A percentile compares a stretch with the other conserved stretches of the same genome.
Conservation (phyloP, 148 eudicot species). For the Vaccinium corymbosum region DNA sequence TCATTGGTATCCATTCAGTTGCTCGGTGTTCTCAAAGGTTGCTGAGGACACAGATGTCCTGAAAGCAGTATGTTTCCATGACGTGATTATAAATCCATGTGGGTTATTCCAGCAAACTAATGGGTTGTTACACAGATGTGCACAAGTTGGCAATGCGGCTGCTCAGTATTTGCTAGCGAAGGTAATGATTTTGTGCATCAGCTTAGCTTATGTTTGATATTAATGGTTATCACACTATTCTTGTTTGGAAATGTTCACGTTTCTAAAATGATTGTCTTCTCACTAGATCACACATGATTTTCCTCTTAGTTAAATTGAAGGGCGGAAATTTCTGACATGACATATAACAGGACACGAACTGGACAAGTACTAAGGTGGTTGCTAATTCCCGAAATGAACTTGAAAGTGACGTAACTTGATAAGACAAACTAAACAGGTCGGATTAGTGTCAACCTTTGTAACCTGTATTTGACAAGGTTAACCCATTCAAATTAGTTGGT, state of each 20-base stretch:
- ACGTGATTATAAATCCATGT: background rate
- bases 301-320: background rate
- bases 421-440: background rate
- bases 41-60: background rate
- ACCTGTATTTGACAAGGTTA: background rate
- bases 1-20: conserved; percentile 2
- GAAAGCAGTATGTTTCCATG: background rate
- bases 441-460: background rate
- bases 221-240: background rate
- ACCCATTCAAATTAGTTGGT: background rate
- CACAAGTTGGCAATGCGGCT: conserved; percentile 8
- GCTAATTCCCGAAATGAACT: background rate
- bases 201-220: background rate
- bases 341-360: background rate
- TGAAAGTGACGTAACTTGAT: background rate
- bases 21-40: background rate
- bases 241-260: too few species aligned
- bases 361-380: background rate
- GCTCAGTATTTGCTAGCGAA: conserved; percentile 13
- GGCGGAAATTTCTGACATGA: background rate
- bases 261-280: background rate
- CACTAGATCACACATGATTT: background rate
- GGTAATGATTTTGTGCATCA: conserved; percentile 7
- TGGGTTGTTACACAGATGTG: conserved; percentile 16
- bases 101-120: conserved; percentile 9